phyloP scores from a whole-genome alignment of 2,329 filamentous ascomycete species.

The Periglandula ipomoeae region DNA sequence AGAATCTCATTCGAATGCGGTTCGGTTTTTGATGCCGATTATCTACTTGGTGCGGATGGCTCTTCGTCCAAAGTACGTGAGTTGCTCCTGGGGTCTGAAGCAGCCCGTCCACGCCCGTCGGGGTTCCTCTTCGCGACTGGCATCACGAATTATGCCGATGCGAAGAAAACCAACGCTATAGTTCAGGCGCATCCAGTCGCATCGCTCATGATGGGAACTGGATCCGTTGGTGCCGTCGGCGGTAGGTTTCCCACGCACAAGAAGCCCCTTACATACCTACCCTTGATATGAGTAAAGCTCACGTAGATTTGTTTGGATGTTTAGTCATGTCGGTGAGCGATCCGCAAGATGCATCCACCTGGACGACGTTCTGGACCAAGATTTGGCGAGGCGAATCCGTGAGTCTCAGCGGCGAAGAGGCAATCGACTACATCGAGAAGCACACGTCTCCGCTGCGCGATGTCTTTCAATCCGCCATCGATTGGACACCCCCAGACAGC shows the following conservation, averaged over 20 bases:
- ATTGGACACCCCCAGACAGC: constrained; percentile 24
- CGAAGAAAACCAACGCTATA: constrained; percentile 17
- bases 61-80: constrained; percentile 20
- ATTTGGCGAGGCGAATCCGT: constrained; percentile 21
- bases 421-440: constrained; percentile 21
- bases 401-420: constrained; percentile 24
- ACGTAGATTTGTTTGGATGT: not conserved
- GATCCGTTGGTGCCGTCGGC: constrained; percentile 19
- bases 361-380: constrained; percentile 27
- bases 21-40: constrained; percentile 9
- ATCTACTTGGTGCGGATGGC: constrained; percentile 24
- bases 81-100: constrained; percentile 19
- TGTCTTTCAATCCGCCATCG: constrained; percentile 23
- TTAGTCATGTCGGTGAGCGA: constrained; percentile 14
- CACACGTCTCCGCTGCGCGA: constrained; percentile 18
- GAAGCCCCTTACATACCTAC: no score
- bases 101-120: constrained; percentile 16
- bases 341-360: constrained; percentile 15
- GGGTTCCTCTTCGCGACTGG: constrained; percentile 21
- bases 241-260: constrained; percentile 18
- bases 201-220: constrained; percentile 20
- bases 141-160: constrained; percentile 17
- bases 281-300: not conserved
- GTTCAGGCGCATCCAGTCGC: constrained; percentile 21
- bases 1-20: constrained; percentile 17